Evolutionary conservation across 2,329 filamentous ascomycete species (phyloP).

Genomic region (Orbilia quercus): DNA sequence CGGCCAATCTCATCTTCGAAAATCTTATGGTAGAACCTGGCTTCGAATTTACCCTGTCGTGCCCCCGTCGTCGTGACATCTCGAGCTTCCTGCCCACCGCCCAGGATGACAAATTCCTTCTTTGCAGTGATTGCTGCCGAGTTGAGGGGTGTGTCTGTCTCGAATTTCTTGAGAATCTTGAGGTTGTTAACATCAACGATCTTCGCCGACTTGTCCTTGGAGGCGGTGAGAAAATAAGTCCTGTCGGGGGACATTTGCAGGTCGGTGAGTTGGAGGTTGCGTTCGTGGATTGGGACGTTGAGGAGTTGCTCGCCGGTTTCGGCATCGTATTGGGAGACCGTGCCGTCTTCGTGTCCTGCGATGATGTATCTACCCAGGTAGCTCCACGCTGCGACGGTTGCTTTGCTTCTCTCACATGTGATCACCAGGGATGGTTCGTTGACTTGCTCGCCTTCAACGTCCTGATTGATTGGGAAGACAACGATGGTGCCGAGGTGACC

Average conservation of each 20-base stretch:
- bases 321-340: slow-evolving; percentile 87
- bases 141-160: slow-evolving; percentile 94
- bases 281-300: slow-evolving; percentile 86
- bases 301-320: slow-evolving; percentile 75
- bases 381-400: slow-evolving; percentile 96
- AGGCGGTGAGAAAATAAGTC: slow-evolving; percentile 97
- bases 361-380: slow-evolving; percentile 96
- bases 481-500: slow-evolving; percentile 94
- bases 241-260: slow-evolving; percentile 94
- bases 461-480: slow-evolving; percentile 87
- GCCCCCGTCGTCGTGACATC: slow-evolving; percentile 95
- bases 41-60: slow-evolving; percentile 98
- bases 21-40: slow-evolving; percentile 99
- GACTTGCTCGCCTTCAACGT: slow-evolving; percentile 83
- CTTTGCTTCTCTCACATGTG: slow-evolving; percentile 94
- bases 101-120: slow-evolving; percentile 97
- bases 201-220: slow-evolving; percentile 98
- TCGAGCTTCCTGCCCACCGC: slow-evolving; percentile 98
- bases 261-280: slow-evolving; percentile 84
- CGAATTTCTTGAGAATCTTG: slow-evolving; percentile 90
- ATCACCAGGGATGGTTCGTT: slow-evolving; percentile 87
- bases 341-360: slow-evolving; percentile 95
- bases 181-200: slow-evolving; percentile 87
- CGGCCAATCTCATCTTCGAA: slow-evolving; percentile 98
- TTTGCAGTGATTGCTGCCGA: slow-evolving; percentile 91